These are phyloP conservation scores for Coprinellus aureogranulatus DNA, from an alignment of 768 basidiomycete genomes.

Conservation along the genomic window DNA sequence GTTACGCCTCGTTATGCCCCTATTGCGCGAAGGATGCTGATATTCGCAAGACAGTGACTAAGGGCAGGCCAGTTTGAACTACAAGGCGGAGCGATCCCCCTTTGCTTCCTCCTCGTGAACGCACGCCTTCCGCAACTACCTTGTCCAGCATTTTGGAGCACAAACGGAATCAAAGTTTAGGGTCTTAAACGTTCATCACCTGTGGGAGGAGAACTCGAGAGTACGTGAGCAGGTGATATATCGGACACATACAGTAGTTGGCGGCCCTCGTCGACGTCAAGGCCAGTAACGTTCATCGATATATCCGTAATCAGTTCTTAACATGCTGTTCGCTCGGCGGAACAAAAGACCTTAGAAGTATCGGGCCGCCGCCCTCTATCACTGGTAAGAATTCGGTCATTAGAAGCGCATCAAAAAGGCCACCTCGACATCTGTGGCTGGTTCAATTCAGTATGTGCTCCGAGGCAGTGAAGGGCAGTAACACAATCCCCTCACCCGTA, in stretches of 20 bases:
- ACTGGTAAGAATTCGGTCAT: slow-evolving; percentile 1
- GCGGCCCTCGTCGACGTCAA: too few relatives aligned
- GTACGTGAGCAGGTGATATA: too few relatives aligned
- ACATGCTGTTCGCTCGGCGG: neutral
- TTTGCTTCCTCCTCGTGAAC: too few relatives aligned
- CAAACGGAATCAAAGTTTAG: neutral
- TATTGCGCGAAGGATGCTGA: too few relatives aligned
- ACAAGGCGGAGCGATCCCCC: too few relatives aligned
- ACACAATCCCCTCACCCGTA: too few relatives aligned
- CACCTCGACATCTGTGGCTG: neutral
- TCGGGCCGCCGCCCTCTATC: neutral
- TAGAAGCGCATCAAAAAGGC: neutral
- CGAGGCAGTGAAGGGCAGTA: too few relatives aligned
- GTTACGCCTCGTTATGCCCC: too few relatives aligned
- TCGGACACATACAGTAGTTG: too few relatives aligned
- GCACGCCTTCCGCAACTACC: neutral
- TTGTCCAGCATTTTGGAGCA: neutral
- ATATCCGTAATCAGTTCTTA: neutral
- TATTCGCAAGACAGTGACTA: too few relatives aligned
- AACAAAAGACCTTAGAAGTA: neutral
- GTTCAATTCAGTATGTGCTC: slow-evolving; percentile 1
- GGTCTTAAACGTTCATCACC: neutral
- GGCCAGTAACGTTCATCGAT: neutral
- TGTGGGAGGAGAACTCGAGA: neutral
- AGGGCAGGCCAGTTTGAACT: too few relatives aligned